Base-by-base conservation (phyloP, 768 basidiomycete species). In the Collybia sordida region DNA sequence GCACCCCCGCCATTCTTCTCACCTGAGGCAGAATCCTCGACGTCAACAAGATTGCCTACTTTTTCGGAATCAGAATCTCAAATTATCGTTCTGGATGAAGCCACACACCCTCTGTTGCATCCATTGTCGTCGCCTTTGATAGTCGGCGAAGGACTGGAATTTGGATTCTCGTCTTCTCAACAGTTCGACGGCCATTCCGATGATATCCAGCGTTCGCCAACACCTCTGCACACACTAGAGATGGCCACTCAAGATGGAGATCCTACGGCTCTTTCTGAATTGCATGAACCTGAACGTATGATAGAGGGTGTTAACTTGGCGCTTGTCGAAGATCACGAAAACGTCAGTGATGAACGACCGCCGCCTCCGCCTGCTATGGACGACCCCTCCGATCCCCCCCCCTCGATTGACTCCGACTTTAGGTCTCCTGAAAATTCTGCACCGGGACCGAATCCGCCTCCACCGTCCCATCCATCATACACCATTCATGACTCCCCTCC, bases 301-400 rank as follows among this genome's bases (percentile, higher is more conserved):
- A 75, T 82, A 27, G 83, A 84, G 55, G 78, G 77, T 2, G 65
- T 90, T 38, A 79, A 75, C 36, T 60, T 89, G 38, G 79, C 80
- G 12, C 69, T 85, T 27, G 84, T 83, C 42, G 78, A 75, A 42
- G 72, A 70, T 27, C 73, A 73, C 44, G 69, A 76, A 42, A 65
- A 66, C 49, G 61, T 66, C 42, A 56, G 55, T 47, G 66, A 59
- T 55, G 69, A 72, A 38, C 66, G 71, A 19, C 82, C 77, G 1
- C 90, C 88, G 0, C 91, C 90, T 0, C 89, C 90, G 0, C 86
- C 86, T 15, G 83, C 85, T 27, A 78, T 92, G 72, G 91, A 93
- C 59, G 91, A 93, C 65, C 91, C 91, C 18, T 85, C 84, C 2
- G 91, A 93, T 63, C 91, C 90, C 18, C 91, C 91, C 4, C 91